phyloP scores from a whole-genome alignment of 495 filamentous ascomycete species.

The Neurospora sp. region DNA sequence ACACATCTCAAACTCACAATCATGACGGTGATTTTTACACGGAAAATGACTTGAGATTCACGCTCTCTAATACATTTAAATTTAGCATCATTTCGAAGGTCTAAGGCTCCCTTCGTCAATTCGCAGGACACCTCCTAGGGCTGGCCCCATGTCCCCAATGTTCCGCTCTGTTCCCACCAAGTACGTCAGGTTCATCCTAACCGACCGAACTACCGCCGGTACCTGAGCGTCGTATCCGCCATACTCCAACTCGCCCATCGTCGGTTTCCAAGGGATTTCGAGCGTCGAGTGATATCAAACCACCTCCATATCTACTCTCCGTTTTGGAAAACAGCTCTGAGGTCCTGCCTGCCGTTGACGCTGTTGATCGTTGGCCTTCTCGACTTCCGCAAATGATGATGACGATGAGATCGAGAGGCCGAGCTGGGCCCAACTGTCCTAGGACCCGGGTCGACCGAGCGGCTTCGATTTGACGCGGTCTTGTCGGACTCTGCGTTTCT shows the following conservation, averaged over 20 bases:
- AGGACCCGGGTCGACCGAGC: neutral
- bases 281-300: neutral
- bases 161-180: neutral
- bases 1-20: neutral
- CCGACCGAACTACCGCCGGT: neutral
- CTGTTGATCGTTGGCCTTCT: neutral
- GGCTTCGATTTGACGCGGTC: neutral
- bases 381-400: neutral
- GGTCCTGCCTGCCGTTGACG: neutral
- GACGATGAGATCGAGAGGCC: neutral
- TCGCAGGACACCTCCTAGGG: neutral
- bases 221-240: neutral
- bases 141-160: neutral
- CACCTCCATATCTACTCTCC: neutral
- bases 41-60: neutral
- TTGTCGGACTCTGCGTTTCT: neutral
- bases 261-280: neutral
- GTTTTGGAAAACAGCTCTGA: neutral
- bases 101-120: neutral
- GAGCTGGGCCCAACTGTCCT: neutral
- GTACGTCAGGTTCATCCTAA: neutral
- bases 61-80: neutral
- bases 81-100: neutral
- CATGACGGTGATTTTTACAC: neutral
- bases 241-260: neutral